Conservation (phyloP, 1,284 basidiomycete species). For the Cryptococcus floricola region DNA sequence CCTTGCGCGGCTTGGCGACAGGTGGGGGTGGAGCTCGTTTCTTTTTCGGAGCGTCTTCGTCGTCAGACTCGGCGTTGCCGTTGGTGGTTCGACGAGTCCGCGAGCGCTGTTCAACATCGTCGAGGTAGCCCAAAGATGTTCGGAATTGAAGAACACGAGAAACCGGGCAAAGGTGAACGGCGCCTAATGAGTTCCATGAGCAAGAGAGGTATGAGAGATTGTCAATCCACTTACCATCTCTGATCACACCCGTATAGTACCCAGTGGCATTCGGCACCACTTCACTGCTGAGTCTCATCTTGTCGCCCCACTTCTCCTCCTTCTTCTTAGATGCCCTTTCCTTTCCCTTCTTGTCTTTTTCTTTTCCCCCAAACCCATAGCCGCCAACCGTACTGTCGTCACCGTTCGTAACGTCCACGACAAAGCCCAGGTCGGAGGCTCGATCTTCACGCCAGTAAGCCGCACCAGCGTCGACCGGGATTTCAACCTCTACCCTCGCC, state of each 20-base stretch:
- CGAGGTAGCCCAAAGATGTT: constrained; percentile 41
- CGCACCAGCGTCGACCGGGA: constrained; percentile 42
- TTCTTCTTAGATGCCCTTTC: constrained; percentile 18
- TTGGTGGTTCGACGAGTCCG: constrained; percentile 13
- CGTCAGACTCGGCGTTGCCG: constrained; percentile 12
- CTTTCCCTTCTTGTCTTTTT: constrained; percentile 25
- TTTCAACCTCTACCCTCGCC: constrained; percentile 44
- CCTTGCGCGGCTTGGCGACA: constrained; percentile 3
- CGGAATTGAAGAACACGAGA: constrained; percentile 40
- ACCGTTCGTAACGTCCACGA: constrained; percentile 27
- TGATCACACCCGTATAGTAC: constrained; percentile 41
- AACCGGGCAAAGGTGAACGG: constrained; percentile 45
- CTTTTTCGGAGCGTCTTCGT: constrained; percentile 16
- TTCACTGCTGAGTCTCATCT: constrained; percentile 44
- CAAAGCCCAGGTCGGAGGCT: constrained; percentile 41
- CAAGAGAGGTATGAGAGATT: neutral
- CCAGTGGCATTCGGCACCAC: constrained; percentile 35
- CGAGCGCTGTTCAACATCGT: constrained; percentile 33
- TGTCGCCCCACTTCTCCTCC: constrained; percentile 42
- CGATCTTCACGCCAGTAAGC: constrained; percentile 46
- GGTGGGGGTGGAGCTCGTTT: constrained; percentile 3
- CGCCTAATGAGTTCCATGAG: constrained; percentile 24
- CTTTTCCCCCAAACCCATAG: constrained; percentile 22
- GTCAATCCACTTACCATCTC: constrained; percentile 31
- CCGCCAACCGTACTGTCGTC: constrained; percentile 24